phyloP scores from a whole-genome alignment of 768 basidiomycete species.

The Filobasidium floriforme region DNA sequence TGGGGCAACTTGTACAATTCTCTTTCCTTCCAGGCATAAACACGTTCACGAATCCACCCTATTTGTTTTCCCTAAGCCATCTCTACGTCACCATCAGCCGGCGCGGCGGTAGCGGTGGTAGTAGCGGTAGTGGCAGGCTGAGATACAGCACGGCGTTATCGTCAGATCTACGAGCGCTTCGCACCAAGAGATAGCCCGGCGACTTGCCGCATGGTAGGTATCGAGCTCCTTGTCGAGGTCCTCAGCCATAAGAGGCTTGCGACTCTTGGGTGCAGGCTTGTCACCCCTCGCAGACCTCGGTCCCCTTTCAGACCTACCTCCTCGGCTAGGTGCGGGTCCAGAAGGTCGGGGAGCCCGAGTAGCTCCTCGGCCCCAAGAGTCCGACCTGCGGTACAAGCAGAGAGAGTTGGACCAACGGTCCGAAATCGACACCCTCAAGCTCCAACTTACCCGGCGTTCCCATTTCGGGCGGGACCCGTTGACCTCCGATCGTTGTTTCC shows the following conservation, averaged over 20 bases:
- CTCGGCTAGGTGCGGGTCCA: constrained; percentile 50
- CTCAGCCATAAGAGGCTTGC: constrained; percentile 58
- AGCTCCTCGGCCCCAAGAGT: neutral
- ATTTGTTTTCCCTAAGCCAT: no score
- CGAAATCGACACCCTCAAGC: neutral
- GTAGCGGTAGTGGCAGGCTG: no score
- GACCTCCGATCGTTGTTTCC: neutral
- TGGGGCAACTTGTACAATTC: no score
- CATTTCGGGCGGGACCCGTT: neutral
- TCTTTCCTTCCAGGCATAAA: no score
- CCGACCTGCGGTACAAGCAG: neutral
- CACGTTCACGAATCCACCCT: no score
- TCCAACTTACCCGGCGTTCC: neutral
- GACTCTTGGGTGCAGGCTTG: constrained; percentile 48
- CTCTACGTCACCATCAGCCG: no score
- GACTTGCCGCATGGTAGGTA: constrained; percentile 25
- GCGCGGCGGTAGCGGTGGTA: no score
- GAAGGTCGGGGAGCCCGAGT: neutral
- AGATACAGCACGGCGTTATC: no score
- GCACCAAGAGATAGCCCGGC: no score
- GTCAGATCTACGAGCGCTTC: no score
- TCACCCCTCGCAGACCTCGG: constrained; percentile 37
- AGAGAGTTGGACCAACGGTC: neutral
- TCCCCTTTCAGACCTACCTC: constrained; percentile 42
- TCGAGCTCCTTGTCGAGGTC: constrained; percentile 85